A percentile compares a stretch with the other conserved stretches of the same genome.
Conservation (phyloP, 2,329 filamentous ascomycete genomes). For the Piedraia hortae region DNA sequence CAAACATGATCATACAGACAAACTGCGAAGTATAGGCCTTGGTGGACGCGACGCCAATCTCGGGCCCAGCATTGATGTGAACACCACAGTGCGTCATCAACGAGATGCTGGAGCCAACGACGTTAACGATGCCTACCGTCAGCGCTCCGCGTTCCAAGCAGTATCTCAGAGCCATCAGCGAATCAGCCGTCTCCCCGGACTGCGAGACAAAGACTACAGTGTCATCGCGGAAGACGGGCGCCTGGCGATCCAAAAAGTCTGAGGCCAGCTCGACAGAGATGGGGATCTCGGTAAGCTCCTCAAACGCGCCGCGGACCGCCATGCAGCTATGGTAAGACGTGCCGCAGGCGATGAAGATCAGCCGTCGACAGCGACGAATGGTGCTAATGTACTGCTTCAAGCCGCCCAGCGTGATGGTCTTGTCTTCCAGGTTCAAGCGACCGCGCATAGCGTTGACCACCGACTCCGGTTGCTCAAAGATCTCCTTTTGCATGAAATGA, state of each 20-base stretch:
- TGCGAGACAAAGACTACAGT: constrained; percentile 98
- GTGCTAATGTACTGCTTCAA: constrained; percentile 89
- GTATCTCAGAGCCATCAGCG: constrained; percentile 86
- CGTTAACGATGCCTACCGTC: constrained; percentile 95
- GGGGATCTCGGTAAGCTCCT: constrained; percentile 92
- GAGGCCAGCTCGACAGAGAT: constrained; percentile 93
- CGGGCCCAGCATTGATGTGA: constrained; percentile 93
- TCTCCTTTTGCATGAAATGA: constrained; percentile 99
- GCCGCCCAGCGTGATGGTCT: constrained; percentile 83
- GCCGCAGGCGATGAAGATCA: constrained; percentile 97
- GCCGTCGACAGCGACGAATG: constrained; percentile 82
- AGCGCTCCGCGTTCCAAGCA: constrained; percentile 91
- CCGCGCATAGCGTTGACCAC: constrained; percentile 99
- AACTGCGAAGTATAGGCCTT: constrained; percentile 99
- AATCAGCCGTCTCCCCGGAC: constrained; percentile 95
- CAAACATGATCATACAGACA: constrained; percentile 99
- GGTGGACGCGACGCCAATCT: constrained; percentile 96
- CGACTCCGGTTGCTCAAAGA: constrained; percentile 98
- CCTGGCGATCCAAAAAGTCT: constrained; percentile 89
- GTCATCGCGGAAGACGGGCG: constrained; percentile 96
- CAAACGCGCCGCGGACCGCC: constrained; percentile 92
- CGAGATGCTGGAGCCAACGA: constrained; percentile 93
- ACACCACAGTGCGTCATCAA: constrained; percentile 98
- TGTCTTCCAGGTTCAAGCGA: constrained; percentile 78
- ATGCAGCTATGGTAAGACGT: constrained; percentile 98